Base-by-base conservation (phyloP, 805 yeast genomes). In the Metschnikowia continentalis region DNA sequence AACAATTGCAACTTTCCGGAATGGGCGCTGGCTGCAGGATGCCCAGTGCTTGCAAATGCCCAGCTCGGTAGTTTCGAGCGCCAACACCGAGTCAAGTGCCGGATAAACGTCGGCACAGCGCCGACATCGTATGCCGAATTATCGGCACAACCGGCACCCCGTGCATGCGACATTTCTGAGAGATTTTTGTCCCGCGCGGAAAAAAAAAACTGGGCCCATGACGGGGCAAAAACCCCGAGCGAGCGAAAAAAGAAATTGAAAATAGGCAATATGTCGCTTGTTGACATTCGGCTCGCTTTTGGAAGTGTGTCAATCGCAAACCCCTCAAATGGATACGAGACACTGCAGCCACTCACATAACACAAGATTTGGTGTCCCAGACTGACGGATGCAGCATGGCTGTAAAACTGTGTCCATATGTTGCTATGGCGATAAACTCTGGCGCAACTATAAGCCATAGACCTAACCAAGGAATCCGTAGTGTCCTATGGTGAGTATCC, bases 121-220 rank as follows among this genome's bases (percentile, higher is more conserved):
- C 37, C 17, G 32, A 14, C 14, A 23, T 10, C 5, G 15, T 20
- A 13, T 17, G 46, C 46, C 32, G 47, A 22, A 38, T 35, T 40
- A 26, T 37, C 54, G 48, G 54, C 50, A 49, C 47, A 19, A 35
- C 23, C 53, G 53, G 52, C 30, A 36, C 17, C 22, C 23, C 11
- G 33, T 30, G 39, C 41, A 42, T 39, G 51, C 55, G 56, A 53
- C 56, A 53, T 53, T 53, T 53, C 42, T 53, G 56, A 47, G 56
- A 41, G 48, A 53, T 54, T 54, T 52, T 48, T 32, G 19, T 7
- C 14, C 33, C 35, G 43, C 47, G 47, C 47, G 17, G 35, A 36
- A 44, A 44, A 23, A 35, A 22, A 35, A 15, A 33, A 23, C 30
- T 26, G 33, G 41, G 23, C 23, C 35, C 30, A n/a, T 23, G 32